Percentiles rank a stretch among this genome's conserved stretches.
These are phyloP conservation scores for Hibiscus syriacus DNA, from an alignment of 345 rosid genomes.

Conservation along the genomic window DNA sequence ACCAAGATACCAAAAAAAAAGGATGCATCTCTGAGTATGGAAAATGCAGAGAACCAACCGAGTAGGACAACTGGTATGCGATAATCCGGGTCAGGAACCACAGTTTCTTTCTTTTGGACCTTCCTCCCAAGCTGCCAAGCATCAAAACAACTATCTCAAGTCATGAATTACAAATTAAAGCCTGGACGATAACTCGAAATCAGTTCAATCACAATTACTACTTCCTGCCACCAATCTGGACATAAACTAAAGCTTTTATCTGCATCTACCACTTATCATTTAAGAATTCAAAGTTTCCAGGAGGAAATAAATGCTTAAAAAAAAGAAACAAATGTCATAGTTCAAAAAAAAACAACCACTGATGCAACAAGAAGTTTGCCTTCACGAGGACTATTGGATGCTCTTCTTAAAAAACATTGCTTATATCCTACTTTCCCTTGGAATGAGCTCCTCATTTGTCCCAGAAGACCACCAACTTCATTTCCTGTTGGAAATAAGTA, in stretches of 20 bases:
- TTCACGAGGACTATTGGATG: constrained; percentile 3
- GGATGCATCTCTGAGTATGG: not conserved
- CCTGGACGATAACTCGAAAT: not conserved
- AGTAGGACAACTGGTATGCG: constrained; percentile 49
- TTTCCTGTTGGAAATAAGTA: constrained; percentile 26
- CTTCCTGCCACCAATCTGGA: not conserved
- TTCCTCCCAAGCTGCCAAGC: constrained; percentile 44
- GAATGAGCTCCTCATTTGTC: constrained; percentile 30
- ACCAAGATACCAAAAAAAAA: not conserved
- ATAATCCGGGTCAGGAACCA: constrained; percentile 62
- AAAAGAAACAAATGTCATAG: not conserved
- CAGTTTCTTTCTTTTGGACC: constrained; percentile 40
- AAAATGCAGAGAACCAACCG: constrained; percentile 23
- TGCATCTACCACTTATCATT: not conserved
- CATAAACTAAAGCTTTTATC: not conserved
- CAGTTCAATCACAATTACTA: not conserved
- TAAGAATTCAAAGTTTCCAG: not conserved
- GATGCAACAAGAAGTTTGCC: constrained; percentile 27
- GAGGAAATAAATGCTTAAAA: not conserved
- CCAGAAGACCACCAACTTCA: constrained; percentile 21
- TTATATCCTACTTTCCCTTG: constrained; percentile 18
- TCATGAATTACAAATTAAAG: not conserved
- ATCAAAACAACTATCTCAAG: not conserved
- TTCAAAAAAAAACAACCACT: constrained; percentile 27
- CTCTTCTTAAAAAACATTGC: constrained; percentile 12